Evolutionary conservation across 345 rosid genomes (phyloP).

Genomic region (Camelina hispida): DNA sequence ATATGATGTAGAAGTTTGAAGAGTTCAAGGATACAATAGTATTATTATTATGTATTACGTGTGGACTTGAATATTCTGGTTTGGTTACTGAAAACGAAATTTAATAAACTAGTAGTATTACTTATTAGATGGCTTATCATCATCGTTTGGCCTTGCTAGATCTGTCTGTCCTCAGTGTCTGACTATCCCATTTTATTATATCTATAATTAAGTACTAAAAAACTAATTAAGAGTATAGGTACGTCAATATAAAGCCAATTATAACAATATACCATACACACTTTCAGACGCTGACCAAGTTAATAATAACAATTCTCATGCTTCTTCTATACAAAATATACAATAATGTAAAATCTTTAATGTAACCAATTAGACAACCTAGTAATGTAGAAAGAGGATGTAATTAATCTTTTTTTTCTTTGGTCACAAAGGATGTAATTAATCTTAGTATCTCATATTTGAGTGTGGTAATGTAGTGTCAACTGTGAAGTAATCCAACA

Average conservation of each 20-base stretch:
- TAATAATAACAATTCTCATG: conserved; percentile 9
- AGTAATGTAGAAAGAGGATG: no score
- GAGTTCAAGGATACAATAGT: conserved; percentile 27
- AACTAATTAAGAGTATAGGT: conserved; percentile 1
- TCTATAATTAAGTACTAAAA: neutral
- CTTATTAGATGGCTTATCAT: conserved; percentile 6
- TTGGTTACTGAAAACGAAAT: conserved; percentile 37
- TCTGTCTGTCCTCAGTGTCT: conserved; percentile 32
- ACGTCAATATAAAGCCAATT: neutral
- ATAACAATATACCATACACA: neutral
- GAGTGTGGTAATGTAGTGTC: neutral
- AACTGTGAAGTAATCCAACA: neutral
- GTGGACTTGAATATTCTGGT: conserved; percentile 42
- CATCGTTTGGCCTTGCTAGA: conserved; percentile 36
- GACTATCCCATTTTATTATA: conserved; percentile 22
- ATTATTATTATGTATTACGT: conserved; percentile 20
- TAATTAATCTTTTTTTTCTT: no score
- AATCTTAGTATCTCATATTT: neutral
- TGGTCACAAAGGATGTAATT: no score
- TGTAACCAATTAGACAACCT: neutral
- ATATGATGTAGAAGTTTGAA: conserved; percentile 31
- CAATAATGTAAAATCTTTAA: neutral
- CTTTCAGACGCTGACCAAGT: conserved; percentile 26
- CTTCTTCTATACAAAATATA: neutral
- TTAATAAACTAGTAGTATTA: neutral